These are phyloP conservation scores for Rhododendron mucronatum DNA, from an alignment of 148 eudicot genomes.

Conservation along the genomic window DNA sequence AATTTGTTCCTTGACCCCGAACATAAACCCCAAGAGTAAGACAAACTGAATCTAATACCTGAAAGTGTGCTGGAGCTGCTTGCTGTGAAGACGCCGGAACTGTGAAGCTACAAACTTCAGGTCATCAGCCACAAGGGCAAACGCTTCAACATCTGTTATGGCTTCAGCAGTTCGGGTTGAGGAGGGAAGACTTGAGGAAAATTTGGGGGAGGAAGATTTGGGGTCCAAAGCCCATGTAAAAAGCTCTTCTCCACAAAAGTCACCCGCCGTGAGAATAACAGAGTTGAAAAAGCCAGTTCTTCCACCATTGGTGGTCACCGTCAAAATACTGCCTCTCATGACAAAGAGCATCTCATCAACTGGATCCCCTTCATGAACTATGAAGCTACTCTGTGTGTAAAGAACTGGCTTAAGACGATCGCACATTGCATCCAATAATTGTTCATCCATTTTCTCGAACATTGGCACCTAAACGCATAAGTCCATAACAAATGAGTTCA, in stretches of 20 bases:
- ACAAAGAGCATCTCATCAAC: slow-evolving; percentile 70
- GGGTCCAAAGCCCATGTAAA: slow-evolving; percentile 79
- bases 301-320: slow-evolving; percentile 76
- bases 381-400: slow-evolving; percentile 50
- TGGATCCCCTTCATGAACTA: slow-evolving; percentile 71
- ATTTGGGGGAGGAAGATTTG: slow-evolving; percentile 43
- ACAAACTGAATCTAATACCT: slow-evolving; percentile 17
- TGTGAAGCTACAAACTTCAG: slow-evolving; percentile 65
- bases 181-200: slow-evolving; percentile 51
- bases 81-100: slow-evolving; percentile 65
- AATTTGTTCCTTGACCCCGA: neutral
- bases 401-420: slow-evolving; percentile 57
- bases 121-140: slow-evolving; percentile 56
- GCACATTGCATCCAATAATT: slow-evolving; percentile 64
- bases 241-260: slow-evolving; percentile 79
- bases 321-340: slow-evolving; percentile 52
- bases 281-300: slow-evolving; percentile 66
- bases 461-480: slow-evolving; percentile 56
- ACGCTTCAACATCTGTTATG: slow-evolving; percentile 63
- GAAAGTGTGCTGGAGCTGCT: slow-evolving; percentile 60
- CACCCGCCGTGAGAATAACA: slow-evolving; percentile 45
- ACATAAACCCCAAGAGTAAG: neutral
- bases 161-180: slow-evolving; percentile 63
- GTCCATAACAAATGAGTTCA: neutral
- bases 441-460: slow-evolving; percentile 63